Conservation (phyloP, 129 eudicot species). For the Lonicera japonica region DNA sequence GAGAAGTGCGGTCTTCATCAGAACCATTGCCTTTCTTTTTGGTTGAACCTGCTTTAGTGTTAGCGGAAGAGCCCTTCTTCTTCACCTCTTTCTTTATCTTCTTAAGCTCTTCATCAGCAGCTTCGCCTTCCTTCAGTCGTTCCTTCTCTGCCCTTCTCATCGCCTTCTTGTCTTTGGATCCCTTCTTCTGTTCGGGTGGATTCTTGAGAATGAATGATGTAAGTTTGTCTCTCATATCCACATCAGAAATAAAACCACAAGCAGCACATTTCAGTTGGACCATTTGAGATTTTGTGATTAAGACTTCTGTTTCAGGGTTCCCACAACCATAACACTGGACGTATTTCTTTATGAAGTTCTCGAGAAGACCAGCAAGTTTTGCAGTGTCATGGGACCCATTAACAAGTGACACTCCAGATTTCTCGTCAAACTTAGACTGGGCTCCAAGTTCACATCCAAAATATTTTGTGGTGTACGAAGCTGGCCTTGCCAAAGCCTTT, state of each 20-base stretch:
- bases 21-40: slow-evolving; percentile 55
- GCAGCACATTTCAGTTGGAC: slow-evolving; percentile 76
- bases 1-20: slow-evolving; percentile 62
- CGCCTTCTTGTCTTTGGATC: slow-evolving; percentile 63
- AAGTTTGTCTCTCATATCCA: slow-evolving; percentile 79
- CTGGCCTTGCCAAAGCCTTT: slow-evolving; percentile 79
- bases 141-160: slow-evolving; percentile 78
- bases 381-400: slow-evolving; percentile 74
- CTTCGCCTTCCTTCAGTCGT: slow-evolving; percentile 73
- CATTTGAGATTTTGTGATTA: slow-evolving; percentile 72
- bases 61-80: slow-evolving; percentile 38
- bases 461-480: slow-evolving; percentile 71
- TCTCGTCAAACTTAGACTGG: slow-evolving; percentile 76
- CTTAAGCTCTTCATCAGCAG: slow-evolving; percentile 71
- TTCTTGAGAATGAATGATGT: slow-evolving; percentile 71
- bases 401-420: slow-evolving; percentile 62
- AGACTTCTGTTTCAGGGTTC: slow-evolving; percentile 61
- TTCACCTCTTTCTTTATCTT: slow-evolving; percentile 57
- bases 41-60: slow-evolving; percentile 22
- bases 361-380: slow-evolving; percentile 72
- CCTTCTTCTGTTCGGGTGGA: slow-evolving; percentile 69
- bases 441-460: slow-evolving; percentile 80
- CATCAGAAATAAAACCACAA: slow-evolving; percentile 71
- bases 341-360: slow-evolving; percentile 66
- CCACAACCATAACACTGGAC: slow-evolving; percentile 78